Evolutionary conservation across 768 basidiomycete species (phyloP).

Genomic region (Mycena latifolia): DNA sequence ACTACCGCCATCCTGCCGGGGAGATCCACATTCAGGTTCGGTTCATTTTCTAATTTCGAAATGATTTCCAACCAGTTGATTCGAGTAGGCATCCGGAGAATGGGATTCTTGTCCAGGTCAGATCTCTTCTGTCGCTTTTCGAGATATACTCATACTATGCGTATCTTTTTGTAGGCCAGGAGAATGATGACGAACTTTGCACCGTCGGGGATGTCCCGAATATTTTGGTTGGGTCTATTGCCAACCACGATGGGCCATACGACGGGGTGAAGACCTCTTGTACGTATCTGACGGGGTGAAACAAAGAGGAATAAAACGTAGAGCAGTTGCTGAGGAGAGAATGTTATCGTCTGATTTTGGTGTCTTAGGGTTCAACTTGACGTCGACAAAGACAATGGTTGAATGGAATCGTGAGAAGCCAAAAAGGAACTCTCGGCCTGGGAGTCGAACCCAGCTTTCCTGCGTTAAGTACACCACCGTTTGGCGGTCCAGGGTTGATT

Average conservation of each 20-base stretch:
- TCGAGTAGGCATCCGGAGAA: slow-evolving; percentile 13
- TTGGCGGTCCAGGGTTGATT: too few species aligned
- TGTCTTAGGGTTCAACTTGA: too few species aligned
- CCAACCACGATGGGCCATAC: slow-evolving; percentile 43
- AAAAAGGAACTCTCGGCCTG: slow-evolving; percentile 12
- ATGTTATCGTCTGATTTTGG: too few species aligned
- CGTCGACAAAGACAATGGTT: too few species aligned
- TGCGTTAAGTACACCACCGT: too few species aligned
- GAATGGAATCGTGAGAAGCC: neutral
- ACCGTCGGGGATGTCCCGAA: slow-evolving; percentile 39
- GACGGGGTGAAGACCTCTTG: slow-evolving; percentile 34
- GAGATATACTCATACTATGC: neutral
- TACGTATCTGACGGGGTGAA: neutral
- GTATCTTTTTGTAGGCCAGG: slow-evolving; percentile 33
- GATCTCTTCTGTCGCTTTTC: neutral
- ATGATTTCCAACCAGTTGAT: neutral
- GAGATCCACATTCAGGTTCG: slow-evolving; percentile 42
- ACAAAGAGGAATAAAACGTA: neutral
- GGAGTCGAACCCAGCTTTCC: slow-evolving; percentile 18
- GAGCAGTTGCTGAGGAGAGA: too few species aligned
- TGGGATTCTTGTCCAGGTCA: slow-evolving; percentile 41
- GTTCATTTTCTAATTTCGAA: too few species aligned
- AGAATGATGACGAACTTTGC: slow-evolving; percentile 36
- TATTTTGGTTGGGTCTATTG: slow-evolving; percentile 32
- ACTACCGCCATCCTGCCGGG: slow-evolving; percentile 52